phyloP scores from a whole-genome alignment of 108 stramenopile genomes.

The Licmophora abbreviata region DNA sequence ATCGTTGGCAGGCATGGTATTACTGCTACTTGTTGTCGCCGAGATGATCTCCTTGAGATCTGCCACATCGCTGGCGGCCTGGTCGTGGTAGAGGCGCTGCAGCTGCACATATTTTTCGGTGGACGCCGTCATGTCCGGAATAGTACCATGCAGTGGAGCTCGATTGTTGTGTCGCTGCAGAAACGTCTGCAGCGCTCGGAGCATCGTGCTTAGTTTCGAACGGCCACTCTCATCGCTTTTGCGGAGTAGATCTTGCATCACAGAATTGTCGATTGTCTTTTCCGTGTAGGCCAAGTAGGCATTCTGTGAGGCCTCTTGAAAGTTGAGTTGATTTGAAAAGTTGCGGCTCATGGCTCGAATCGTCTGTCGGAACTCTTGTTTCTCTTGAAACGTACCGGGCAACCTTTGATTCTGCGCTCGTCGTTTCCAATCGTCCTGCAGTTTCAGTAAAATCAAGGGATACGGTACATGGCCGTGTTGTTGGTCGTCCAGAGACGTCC shows the following conservation, averaged over 20 bases:
- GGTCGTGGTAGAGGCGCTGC: conserved; percentile 65
- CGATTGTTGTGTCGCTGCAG: conserved; percentile 29
- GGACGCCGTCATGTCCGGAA: conserved; percentile 93
- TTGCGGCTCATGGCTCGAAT: conserved; percentile 53
- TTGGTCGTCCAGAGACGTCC: conserved; percentile 33
- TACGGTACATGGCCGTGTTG: conserved; percentile 85
- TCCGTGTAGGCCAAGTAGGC: conserved; percentile 81
- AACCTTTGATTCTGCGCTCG: conserved; percentile 14
- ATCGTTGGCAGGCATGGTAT: conserved; percentile 24
- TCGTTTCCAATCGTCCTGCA: conserved; percentile 37
- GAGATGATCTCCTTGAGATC: conserved; percentile 18
- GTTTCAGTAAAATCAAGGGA: conserved; percentile 63
- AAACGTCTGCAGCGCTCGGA: conserved; percentile 44
- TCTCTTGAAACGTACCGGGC: conserved; percentile 63
- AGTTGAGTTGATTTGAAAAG: conserved; percentile 68
- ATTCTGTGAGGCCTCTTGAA: conserved; percentile 73
- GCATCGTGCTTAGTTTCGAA: conserved; percentile 2
- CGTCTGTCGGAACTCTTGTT: conserved; percentile 61
- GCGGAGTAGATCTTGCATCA: conserved; percentile 25
- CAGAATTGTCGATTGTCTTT: conserved; percentile 27
- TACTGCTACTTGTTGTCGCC: conserved; percentile 18
- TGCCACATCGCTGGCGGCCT: conserved; percentile 55
- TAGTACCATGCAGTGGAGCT: conserved; percentile 78
- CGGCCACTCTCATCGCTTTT: neutral
- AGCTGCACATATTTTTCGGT: conserved; percentile 73